Evolutionary conservation across 2,329 filamentous ascomycete species (phyloP).

Genomic region (Microdochium bolleyi): DNA sequence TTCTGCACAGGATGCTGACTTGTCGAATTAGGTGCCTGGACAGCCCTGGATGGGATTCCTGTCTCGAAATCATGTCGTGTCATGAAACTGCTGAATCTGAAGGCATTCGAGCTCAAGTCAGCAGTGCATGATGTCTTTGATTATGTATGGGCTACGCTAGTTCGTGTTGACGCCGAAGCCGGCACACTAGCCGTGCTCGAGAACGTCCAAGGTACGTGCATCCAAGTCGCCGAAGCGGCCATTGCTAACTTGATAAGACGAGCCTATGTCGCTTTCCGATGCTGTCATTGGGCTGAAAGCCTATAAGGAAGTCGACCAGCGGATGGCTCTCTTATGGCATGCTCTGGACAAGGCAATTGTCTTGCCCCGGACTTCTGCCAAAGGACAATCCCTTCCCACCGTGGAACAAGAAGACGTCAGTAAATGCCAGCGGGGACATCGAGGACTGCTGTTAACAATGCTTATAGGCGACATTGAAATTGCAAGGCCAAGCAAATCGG

Average conservation of each 20-base stretch:
- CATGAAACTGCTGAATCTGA: slow-evolving; percentile 56
- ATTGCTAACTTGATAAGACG: slow-evolving; percentile 26
- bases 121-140: slow-evolving; percentile 59
- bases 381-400: slow-evolving; percentile 20
- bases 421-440: slow-evolving; percentile 4
- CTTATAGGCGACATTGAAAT: slow-evolving; percentile 30
- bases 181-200: slow-evolving; percentile 49
- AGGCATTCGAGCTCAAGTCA: slow-evolving; percentile 58
- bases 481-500: slow-evolving; percentile 32
- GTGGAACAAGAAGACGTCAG: slow-evolving; percentile 34
- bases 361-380: slow-evolving; percentile 46
- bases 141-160: slow-evolving; percentile 61
- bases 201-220: slow-evolving; percentile 36
- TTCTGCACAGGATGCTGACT: slow-evolving; percentile 12
- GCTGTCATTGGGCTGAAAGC: slow-evolving; percentile 48
- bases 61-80: slow-evolving; percentile 54
- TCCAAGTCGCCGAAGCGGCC: not conserved
- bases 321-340: slow-evolving; percentile 53
- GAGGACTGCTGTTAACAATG: slow-evolving; percentile 4
- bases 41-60: slow-evolving; percentile 49
- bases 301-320: slow-evolving; percentile 53
- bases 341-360: slow-evolving; percentile 55
- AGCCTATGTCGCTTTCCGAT: slow-evolving; percentile 43
- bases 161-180: slow-evolving; percentile 51
- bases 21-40: slow-evolving; percentile 39